Base-by-base conservation (phyloP, 2,329 filamentous ascomycete species). In the Penicillium oxalicum region DNA sequence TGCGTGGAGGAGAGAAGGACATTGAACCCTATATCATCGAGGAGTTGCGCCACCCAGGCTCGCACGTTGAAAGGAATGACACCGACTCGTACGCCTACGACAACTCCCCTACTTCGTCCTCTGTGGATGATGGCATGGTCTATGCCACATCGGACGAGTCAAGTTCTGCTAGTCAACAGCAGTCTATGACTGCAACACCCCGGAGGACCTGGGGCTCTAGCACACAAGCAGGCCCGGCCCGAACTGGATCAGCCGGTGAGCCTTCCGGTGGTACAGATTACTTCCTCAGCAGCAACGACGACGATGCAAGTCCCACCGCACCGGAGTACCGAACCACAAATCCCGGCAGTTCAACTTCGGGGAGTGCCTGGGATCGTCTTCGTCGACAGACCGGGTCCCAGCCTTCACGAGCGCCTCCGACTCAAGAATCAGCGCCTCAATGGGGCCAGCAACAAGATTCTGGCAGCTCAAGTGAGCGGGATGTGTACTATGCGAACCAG, bases 341-440 rank as follows among this genome's bases (percentile, higher is more conserved):
- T 27, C 40, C 48, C 26, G 35, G 50, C 40, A 46, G 45, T 2
- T 49, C 47, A 2, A 40, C 53, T 12, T 12, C 43, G 12, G 64
- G 65, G 8, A 68, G 66, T 53, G 60, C 64, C 25, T 72, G 70
- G 70, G 68, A 67, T 11, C 65, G 68, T 9, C 61, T 72, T 34
- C 58, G 70, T 49, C 60, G 58, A 41, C 63, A 68, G 45, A 64
- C 55, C 40, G 37, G 43, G 4, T 29, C 35, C 26, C 36, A 47
- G 33, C 28, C 41, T 32, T 12, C 45, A 8, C 44, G 39, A 28
- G 29, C 50, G 11, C 26, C 48, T n/a, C 11, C 39, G 12, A 11
- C 46, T 24, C 42, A 45, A 9, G 45, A 48, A 24, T 24, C 43
- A 4, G 35, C 40, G 24, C 33, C 29, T 3, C 49, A 48, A 45